Conservation (phyloP, 2,329 filamentous ascomycete species). For the Whalleya microplaca region DNA sequence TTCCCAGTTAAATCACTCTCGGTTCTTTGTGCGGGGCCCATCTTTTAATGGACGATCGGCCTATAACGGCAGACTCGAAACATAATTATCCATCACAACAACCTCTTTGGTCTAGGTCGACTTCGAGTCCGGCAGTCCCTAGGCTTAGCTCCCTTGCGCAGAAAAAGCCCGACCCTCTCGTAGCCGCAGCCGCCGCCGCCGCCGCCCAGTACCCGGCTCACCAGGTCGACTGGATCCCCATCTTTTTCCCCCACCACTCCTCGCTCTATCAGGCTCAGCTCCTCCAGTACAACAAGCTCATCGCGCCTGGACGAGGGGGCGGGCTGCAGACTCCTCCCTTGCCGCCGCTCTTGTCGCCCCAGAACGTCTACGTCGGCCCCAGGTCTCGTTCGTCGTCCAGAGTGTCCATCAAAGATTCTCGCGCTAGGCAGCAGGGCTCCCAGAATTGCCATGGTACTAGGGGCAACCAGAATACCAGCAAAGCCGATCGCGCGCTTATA, state of each 20-base stretch:
- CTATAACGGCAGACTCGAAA: conserved; percentile 52
- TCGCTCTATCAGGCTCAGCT: conserved; percentile 65
- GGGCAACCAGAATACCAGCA: conserved; percentile 57
- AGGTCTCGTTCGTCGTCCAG: conserved; percentile 64
- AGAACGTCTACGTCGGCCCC: conserved; percentile 59
- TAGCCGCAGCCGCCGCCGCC: no score
- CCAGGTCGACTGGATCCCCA: conserved; percentile 56
- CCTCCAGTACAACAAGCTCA: conserved; percentile 67
- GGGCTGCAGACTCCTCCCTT: conserved; percentile 61
- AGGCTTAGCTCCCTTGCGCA: conserved; percentile 36
- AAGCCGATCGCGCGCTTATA: conserved; percentile 65
- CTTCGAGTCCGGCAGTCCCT: conserved; percentile 39
- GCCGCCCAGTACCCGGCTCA: conserved; percentile 42
- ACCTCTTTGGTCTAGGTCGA: conserved; percentile 45
- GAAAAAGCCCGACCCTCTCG: conserved; percentile 27
- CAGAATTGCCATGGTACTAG: conserved; percentile 69
- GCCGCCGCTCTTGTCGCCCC: conserved; percentile 58
- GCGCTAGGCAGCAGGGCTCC: conserved; percentile 52
- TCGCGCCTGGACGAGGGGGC: conserved; percentile 58
- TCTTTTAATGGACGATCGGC: conserved; percentile 56
- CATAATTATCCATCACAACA: conserved; percentile 50
- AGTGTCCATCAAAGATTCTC: conserved; percentile 58
- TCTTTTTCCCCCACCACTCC: conserved; percentile 62
- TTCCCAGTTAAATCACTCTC: conserved; percentile 24
- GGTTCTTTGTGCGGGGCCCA: conserved; percentile 34